These are phyloP conservation scores for Eragrostis curvula DNA, from an alignment of 176 grass and related monocot genomes.

Conservation along the genomic window DNA sequence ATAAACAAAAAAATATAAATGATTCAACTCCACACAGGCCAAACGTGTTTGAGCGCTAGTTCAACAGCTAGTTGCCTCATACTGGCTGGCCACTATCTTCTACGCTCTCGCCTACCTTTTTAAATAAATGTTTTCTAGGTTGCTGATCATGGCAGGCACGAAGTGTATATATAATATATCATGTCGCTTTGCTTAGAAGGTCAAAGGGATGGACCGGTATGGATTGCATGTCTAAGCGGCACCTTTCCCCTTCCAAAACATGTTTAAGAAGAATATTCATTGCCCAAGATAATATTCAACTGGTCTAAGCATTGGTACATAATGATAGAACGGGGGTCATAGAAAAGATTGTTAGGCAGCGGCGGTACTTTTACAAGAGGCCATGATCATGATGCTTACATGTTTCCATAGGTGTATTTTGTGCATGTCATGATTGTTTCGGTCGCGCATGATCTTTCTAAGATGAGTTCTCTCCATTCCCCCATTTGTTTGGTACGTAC, in stretches of 20 bases:
- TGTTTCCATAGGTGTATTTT: no score
- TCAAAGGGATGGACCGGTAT: slow-evolving; percentile 14
- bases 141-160: slow-evolving; percentile 48
- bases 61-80: slow-evolving; percentile 21
- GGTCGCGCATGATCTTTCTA: not conserved
- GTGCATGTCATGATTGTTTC: not conserved
- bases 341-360: not conserved
- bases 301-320: not conserved
- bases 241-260: slow-evolving; percentile 3
- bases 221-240: slow-evolving; percentile 28
- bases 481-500: no score
- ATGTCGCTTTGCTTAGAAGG: slow-evolving; percentile 38
- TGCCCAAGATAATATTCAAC: not conserved
- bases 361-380: not conserved
- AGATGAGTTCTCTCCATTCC: not conserved
- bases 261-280: slow-evolving; percentile 15
- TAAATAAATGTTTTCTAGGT: not conserved
- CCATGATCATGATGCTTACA: no score
- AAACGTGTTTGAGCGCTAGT: no score
- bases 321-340: not conserved
- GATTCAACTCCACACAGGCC: no score
- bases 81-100: slow-evolving; percentile 18
- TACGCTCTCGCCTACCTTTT: not conserved
- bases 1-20: no score
- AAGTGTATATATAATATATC: not conserved